Percentiles rank a stretch among this genome's conserved stretches.
Evolutionary conservation across 73 alveolate genomes (phyloP).

Genomic region (Paramecium bursaria): DNA sequence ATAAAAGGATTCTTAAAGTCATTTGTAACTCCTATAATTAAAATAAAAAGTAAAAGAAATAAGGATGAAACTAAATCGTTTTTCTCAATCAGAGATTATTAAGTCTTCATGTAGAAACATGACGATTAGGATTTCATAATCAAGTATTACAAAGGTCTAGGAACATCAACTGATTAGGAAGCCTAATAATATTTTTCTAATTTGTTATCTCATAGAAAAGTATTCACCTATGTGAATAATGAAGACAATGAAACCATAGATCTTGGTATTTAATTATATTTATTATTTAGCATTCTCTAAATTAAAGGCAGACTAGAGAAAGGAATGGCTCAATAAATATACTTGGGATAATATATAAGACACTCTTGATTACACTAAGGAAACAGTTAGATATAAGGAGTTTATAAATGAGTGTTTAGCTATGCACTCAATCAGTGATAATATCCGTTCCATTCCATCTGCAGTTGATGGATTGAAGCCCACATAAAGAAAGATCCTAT

Average conservation of each 20-base stretch:
- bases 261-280: too few species aligned
- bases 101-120: constrained; percentile 86
- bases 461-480: constrained; percentile 98
- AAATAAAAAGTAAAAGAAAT: constrained; percentile 91
- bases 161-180: constrained; percentile 98
- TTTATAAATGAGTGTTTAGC: constrained; percentile 96
- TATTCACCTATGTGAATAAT: constrained; percentile 81
- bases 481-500: constrained; percentile 95
- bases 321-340: constrained; percentile 90
- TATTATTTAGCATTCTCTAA: constrained; percentile 97
- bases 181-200: constrained; percentile 97
- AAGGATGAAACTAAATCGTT: constrained; percentile 85
- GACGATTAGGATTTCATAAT: constrained; percentile 85
- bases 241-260: constrained; percentile 97
- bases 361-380: constrained; percentile 79
- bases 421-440: constrained; percentile 95
- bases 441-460: constrained; percentile 95
- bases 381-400: constrained; percentile 79
- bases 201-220: constrained; percentile 85
- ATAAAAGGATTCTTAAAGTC: constrained; percentile 95
- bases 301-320: constrained; percentile 95
- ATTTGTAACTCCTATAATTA: constrained; percentile 99
- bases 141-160: constrained; percentile 99
- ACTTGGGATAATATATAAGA: constrained; percentile 63
- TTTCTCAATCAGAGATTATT: constrained; percentile 96